phyloP scores from a whole-genome alignment of 192 early-diverging fungal species.

The Coemansia sp. region DNA sequence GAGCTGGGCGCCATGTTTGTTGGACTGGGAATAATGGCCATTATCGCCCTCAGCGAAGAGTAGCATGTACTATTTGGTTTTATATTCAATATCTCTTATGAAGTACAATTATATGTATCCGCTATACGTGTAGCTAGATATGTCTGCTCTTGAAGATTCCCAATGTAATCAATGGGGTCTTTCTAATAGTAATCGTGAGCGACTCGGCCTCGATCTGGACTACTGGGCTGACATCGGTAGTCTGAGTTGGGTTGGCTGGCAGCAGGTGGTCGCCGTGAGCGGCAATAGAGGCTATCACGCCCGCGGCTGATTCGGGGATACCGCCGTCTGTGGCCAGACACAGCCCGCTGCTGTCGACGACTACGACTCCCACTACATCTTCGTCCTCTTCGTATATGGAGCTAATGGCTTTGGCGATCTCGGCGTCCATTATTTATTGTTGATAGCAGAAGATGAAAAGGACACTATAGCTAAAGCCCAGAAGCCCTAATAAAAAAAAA shows the following conservation, averaged over 20 bases:
- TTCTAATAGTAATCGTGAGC: conserved; percentile 29
- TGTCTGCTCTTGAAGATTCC: conserved; percentile 30
- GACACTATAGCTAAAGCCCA: not conserved
- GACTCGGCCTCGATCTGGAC: conserved; percentile 50
- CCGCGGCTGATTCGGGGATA: conserved; percentile 46
- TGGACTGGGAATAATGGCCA: conserved; percentile 75
- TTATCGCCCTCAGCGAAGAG: conserved; percentile 75
- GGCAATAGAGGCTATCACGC: conserved; percentile 44
- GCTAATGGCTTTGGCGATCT: conserved; percentile 31
- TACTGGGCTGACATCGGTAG: conserved; percentile 14
- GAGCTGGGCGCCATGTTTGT: conserved; percentile 75
- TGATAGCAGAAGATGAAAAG: not conserved
- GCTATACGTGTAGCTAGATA: not conserved
- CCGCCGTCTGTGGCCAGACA: conserved; percentile 36
- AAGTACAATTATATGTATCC: not conserved
- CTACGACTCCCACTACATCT: conserved; percentile 30
- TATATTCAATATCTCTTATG: not conserved
- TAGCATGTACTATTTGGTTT: conserved; percentile 13
- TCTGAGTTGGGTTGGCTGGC: conserved; percentile 8
- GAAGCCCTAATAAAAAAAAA: not conserved
- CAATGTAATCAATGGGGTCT: conserved; percentile 21
- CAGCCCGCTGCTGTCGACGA: conserved; percentile 50
- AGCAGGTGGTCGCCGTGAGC: conserved; percentile 23
- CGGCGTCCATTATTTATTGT: conserved; percentile 30
- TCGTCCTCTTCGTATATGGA: conserved; percentile 39